phyloP scores from a whole-genome alignment of 306 rosid genomes.

The Lathyrus aphaca region DNA sequence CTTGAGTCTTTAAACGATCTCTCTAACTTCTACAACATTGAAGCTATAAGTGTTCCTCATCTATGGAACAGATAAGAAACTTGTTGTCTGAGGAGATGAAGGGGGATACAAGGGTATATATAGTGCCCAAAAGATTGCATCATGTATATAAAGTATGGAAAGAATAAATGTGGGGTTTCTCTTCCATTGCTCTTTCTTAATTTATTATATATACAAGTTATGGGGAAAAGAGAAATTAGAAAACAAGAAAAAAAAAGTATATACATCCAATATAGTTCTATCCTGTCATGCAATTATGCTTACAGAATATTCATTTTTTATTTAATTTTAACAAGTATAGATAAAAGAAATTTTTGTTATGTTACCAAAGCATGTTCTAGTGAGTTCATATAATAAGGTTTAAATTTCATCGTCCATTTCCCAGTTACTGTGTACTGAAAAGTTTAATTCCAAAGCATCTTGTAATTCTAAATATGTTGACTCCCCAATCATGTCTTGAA shows the following conservation, averaged over 20 bases:
- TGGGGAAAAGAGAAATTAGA: conserved; percentile 26
- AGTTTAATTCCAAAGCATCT: conserved; percentile 45
- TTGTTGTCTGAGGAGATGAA: conserved; percentile 41
- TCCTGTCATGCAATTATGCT: no score
- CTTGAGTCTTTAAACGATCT: no score
- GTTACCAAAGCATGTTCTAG: conserved; percentile 47
- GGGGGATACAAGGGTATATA: conserved; percentile 54
- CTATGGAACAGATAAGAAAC: conserved; percentile 26
- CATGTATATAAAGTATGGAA: conserved; percentile 47
- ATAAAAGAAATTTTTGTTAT: conserved; percentile 42
- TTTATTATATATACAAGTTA: conserved; percentile 34
- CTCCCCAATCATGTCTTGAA: conserved; percentile 25
- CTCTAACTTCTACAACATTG: not conserved
- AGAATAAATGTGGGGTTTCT: conserved; percentile 75
- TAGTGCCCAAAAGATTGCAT: conserved; percentile 53
- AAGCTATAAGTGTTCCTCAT: conserved; percentile 27
- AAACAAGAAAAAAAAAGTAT: conserved; percentile 40
- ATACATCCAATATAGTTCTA: not conserved
- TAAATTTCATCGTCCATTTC: conserved; percentile 1
- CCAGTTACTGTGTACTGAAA: conserved; percentile 5
- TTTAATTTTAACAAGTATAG: no score
- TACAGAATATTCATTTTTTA: no score
- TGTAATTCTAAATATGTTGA: conserved; percentile 49
- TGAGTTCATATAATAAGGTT: not conserved
- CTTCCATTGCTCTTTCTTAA: conserved; percentile 58